Conservation (phyloP, 495 filamentous ascomycete genomes). For the Penicillium fimorum region DNA sequence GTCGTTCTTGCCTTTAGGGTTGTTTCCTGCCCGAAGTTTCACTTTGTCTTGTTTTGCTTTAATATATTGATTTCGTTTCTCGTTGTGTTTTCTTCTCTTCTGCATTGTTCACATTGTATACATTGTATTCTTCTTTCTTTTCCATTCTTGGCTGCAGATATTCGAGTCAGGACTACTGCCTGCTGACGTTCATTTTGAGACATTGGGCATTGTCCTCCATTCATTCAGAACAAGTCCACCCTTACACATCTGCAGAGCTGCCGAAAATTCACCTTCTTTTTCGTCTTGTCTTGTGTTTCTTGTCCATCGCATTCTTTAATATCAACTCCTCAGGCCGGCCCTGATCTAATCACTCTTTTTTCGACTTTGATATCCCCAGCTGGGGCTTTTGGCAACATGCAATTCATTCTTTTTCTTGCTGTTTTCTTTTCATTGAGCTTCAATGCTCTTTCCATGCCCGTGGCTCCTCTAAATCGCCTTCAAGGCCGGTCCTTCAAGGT, state of each 20-base stretch:
- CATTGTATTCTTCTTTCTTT: constrained; percentile 15
- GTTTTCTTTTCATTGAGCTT: constrained; percentile 36
- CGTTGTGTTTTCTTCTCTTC: background rate
- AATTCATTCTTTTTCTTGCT: constrained; percentile 30
- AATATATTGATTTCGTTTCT: constrained; percentile 9
- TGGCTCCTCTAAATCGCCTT: constrained; percentile 19
- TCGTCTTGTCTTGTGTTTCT: constrained; percentile 15
- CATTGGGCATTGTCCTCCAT: constrained; percentile 7
- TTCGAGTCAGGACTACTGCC: constrained; percentile 14
- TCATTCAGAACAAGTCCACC: background rate
- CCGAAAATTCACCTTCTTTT: constrained; percentile 4
- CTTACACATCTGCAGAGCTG: background rate
- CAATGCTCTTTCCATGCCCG: constrained; percentile 39
- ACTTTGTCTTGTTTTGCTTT: constrained; percentile 20
- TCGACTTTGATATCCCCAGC: constrained; percentile 7
- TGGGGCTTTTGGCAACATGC: constrained; percentile 25
- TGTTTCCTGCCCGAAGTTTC: constrained; percentile 9
- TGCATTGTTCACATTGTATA: constrained; percentile 6
- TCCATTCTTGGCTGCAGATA: constrained; percentile 26
- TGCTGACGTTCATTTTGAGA: constrained; percentile 7
- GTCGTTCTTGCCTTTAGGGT: background rate
- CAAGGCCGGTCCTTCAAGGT: constrained; percentile 56
- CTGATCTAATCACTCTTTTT: constrained; percentile 11
- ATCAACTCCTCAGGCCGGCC: constrained; percentile 12
- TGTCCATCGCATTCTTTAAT: constrained; percentile 14